Evolutionary conservation across 768 basidiomycete species (phyloP).

Genomic region (Tubosaeta brunneosetosa): DNA sequence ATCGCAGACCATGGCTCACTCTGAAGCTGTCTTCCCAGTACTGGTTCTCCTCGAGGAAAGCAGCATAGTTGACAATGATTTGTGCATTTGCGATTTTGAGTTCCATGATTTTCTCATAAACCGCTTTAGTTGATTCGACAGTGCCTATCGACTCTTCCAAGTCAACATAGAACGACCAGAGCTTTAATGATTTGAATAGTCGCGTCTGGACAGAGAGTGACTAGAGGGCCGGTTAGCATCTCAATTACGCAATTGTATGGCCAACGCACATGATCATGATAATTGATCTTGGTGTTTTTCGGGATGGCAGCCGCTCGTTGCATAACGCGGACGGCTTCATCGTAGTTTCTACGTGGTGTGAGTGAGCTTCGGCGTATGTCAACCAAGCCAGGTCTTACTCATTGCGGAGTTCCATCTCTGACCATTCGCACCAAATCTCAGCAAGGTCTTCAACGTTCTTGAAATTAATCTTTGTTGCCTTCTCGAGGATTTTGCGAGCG

Average conservation of each 20-base stretch:
- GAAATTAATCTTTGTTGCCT: constrained; percentile 87
- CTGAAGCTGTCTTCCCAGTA: constrained; percentile 99
- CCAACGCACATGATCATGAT: constrained; percentile 82
- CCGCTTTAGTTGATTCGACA: constrained; percentile 84
- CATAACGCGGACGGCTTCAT: constrained; percentile 93
- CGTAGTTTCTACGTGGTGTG: constrained; percentile 72
- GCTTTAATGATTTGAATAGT: constrained; percentile 94
- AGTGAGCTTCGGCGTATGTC: constrained; percentile 3
- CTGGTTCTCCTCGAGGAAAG: constrained; percentile 95
- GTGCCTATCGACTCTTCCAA: constrained; percentile 96
- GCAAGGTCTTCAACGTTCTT: constrained; percentile 96
- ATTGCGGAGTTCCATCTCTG: constrained; percentile 94
- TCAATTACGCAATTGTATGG: not conserved
- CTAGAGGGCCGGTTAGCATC: constrained; percentile 37
- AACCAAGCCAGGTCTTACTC: constrained; percentile 56
- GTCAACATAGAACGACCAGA: constrained; percentile 99
- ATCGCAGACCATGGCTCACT: constrained; percentile 48
- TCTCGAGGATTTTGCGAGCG: constrained; percentile 90
- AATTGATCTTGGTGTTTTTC: constrained; percentile 85
- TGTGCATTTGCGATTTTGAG: constrained; percentile 98
- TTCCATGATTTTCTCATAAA: constrained; percentile 95
- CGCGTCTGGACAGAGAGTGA: constrained; percentile 80
- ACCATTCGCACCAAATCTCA: constrained; percentile 99
- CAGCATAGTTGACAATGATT: constrained; percentile 93
- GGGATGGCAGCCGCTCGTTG: constrained; percentile 92